These are phyloP conservation scores for Colletotrichum sp. DNA, from an alignment of 2,329 filamentous ascomycete genomes.

Conservation along the genomic window DNA sequence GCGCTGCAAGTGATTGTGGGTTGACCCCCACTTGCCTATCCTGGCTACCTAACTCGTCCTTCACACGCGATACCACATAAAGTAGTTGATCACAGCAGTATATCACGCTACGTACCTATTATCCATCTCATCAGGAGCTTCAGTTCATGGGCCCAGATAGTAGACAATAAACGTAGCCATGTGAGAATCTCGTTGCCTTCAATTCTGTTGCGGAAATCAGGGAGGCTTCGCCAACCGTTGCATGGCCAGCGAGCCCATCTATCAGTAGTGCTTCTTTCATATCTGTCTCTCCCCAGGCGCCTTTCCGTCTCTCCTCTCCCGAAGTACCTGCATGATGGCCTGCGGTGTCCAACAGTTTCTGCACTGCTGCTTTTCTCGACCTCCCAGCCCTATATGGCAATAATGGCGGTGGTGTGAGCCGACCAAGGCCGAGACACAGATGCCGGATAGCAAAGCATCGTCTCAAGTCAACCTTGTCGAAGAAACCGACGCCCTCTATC, in stretches of 20 bases:
- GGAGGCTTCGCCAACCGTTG: background rate
- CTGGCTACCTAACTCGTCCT: background rate
- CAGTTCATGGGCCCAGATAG: background rate
- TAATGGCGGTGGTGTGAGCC: background rate
- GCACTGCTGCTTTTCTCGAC: background rate
- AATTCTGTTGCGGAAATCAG: conserved; percentile 14
- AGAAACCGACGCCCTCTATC: background rate
- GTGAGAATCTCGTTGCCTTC: conserved; percentile 8
- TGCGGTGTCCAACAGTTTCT: background rate
- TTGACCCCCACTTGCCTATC: background rate
- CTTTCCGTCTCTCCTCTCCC: background rate
- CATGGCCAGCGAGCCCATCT: conserved; percentile 11
- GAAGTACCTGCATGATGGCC: conserved; percentile 5
- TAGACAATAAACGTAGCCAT: background rate
- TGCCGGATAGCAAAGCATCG: background rate
- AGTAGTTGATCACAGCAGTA: background rate
- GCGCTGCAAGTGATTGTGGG: background rate
- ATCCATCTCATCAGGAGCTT: background rate
- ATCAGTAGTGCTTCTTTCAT: conserved; percentile 10
- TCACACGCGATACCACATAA: background rate
- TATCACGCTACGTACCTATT: background rate
- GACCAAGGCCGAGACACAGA: background rate
- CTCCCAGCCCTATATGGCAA: background rate
- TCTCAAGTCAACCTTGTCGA: background rate
- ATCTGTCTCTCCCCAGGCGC: background rate